These are phyloP conservation scores for Pichia eremophila DNA, from an alignment of 805 yeast species.

Conservation along the genomic window DNA sequence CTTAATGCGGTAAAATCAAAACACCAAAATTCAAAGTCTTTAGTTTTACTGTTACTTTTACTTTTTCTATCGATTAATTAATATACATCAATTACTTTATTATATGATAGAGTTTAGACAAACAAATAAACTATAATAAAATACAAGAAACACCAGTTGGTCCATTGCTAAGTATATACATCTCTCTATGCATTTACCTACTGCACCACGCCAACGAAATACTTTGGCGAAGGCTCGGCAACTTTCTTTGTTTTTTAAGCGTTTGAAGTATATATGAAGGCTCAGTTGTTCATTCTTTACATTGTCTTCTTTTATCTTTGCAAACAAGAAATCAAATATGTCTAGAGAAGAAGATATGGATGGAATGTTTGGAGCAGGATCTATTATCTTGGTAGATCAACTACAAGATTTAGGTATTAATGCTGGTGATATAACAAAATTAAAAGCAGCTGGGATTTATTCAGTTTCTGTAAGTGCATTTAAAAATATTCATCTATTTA, in stretches of 20 bases:
- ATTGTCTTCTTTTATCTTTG: background rate
- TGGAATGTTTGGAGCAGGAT: slow-evolving; percentile 21
- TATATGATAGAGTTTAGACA: too few species aligned
- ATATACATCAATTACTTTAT: too few species aligned
- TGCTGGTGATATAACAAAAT: slow-evolving; percentile 59
- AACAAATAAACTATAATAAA: too few species aligned
- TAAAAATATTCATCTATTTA: too few species aligned
- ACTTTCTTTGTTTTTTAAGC: background rate
- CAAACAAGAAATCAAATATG: background rate
- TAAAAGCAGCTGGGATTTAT: slow-evolving; percentile 58
- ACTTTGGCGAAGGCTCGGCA: background rate
- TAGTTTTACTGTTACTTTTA: background rate
- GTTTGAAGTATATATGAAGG: background rate
- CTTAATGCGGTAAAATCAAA: too few species aligned
- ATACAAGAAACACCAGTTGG: too few species aligned
- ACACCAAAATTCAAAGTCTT: too few species aligned
- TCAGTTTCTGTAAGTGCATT: slow-evolving; percentile 40
- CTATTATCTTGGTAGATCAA: slow-evolving; percentile 33
- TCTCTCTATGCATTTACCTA: too few species aligned
- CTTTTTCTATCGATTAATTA: too few species aligned
- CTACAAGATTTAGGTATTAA: slow-evolving; percentile 62
- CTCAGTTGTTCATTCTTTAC: background rate
- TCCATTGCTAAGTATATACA: too few species aligned
- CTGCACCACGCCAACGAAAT: too few species aligned
- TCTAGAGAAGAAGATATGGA: slow-evolving; percentile 10